phyloP scores from a whole-genome alignment of 192 early-diverging fungal genomes.

The Pilaira anomala region DNA sequence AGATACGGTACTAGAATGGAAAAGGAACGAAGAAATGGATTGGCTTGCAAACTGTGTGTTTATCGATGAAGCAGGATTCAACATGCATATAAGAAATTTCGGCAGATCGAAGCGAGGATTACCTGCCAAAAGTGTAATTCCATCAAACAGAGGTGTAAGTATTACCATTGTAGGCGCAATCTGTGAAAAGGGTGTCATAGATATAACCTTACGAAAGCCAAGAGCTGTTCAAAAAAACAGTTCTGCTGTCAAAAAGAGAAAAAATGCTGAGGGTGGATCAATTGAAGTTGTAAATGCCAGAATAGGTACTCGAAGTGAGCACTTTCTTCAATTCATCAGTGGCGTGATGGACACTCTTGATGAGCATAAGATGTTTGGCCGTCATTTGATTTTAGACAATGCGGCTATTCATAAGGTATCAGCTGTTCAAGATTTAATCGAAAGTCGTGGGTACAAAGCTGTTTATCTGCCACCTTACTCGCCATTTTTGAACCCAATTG shows the following conservation, averaged over 20 bases:
- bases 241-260: neutral
- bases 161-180: conserved; percentile 1
- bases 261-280: too few species aligned
- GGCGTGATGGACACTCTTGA: neutral
- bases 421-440: neutral
- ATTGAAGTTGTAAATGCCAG: neutral
- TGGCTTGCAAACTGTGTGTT: too few species aligned
- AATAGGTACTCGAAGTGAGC: neutral
- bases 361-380: neutral
- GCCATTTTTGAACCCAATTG: neutral
- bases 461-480: conserved; percentile 1
- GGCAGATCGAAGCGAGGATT: conserved; percentile 4
- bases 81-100: conserved; percentile 3
- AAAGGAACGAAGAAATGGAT: neutral
- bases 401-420: conserved; percentile 11
- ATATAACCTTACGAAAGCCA: neutral
- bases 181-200: conserved; percentile 4
- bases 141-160: neutral
- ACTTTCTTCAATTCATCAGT: conserved; percentile 3
- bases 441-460: neutral
- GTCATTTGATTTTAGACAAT: conserved; percentile 24
- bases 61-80: too few species aligned
- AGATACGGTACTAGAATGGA: neutral
- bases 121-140: neutral
- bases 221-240: neutral